Conservation (phyloP, 768 basidiomycete species). For the Tricholoma sp. region DNA sequence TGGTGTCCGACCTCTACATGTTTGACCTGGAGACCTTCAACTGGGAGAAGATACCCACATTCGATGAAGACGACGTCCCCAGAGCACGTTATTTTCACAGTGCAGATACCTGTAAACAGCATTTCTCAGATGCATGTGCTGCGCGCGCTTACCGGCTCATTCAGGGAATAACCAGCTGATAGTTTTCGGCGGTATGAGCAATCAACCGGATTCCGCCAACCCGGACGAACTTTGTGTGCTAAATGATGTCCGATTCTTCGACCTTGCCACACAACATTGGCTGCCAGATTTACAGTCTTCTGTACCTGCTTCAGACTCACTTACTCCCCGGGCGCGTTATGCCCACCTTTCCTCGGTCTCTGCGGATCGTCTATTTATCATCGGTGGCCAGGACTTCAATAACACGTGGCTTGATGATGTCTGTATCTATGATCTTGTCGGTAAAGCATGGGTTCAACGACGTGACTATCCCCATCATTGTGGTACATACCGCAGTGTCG, state of each 20-base stretch:
- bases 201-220: slow-evolving; percentile 61
- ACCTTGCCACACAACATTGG: slow-evolving; percentile 71
- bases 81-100: slow-evolving; percentile 93
- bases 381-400: slow-evolving; percentile 92
- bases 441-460: slow-evolving; percentile 72
- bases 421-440: slow-evolving; percentile 78
- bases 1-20: slow-evolving; percentile 87
- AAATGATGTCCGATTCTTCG: slow-evolving; percentile 88
- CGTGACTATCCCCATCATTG: slow-evolving; percentile 88
- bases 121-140: not conserved
- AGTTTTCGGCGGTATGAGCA: slow-evolving; percentile 94
- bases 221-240: slow-evolving; percentile 87
- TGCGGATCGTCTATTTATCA: slow-evolving; percentile 79
- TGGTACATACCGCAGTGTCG: slow-evolving; percentile 93
- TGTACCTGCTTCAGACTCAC: slow-evolving; percentile 36
- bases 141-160: slow-evolving; percentile 4
- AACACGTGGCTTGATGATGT: slow-evolving; percentile 95
- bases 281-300: slow-evolving; percentile 41
- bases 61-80: slow-evolving; percentile 66
- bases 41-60: slow-evolving; percentile 69
- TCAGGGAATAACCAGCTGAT: slow-evolving; percentile 89
- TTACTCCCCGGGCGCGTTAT: slow-evolving; percentile 82
- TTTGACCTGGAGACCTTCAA: slow-evolving; percentile 79
- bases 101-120: slow-evolving; percentile 67
- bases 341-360: slow-evolving; percentile 91